Evolutionary conservation across 1,284 basidiomycete species (phyloP), one percentile per base, ranked within the genome.

Genomic region (Austroboletus niveus): DNA sequence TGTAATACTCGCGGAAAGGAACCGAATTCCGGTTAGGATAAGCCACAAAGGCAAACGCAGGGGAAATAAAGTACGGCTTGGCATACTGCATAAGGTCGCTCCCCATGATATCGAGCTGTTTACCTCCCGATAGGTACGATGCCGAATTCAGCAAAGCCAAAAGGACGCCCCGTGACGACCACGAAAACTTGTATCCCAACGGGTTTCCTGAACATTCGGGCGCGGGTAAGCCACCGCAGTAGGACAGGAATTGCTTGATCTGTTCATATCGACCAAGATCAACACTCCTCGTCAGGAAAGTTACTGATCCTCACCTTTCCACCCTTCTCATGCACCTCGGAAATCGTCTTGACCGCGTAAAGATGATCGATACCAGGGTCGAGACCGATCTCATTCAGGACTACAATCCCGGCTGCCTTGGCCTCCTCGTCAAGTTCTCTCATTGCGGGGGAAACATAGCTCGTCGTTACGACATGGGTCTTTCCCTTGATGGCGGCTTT

Each of bases 181-280:
- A 99, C 35, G 94, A 97, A 79, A 99, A 98, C 74, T 98, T 98
- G 86, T 98, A 99, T 30, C 97, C 96, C 55, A 99, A 87, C 8
- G 97, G 95, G 78, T 98, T 99, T 67, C 87, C 85, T 14, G 93
- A 85, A 61, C 88, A 85, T 64, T 93, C 85, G 15, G 95, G 94
- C 3, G 94, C 92, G 51, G 94, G 94, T 39, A 98, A 86, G 54
- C 96, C 97, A 71, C 96, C 94, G 64, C 97, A 99, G 84, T 94
- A 98, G 2, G 92, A 96, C 57, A 91, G 76, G 84, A 99, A 99
- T 64, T 91, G 79, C 73, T 93, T 96, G 75, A 98, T 80, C 89
- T 91, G 55, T 11, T 46, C 39, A 15, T 0, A 31, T 52, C 27
- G 15, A 51, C 38, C 20, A 17, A 29, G 20, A 35, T 60, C 47